Evolutionary conservation across 371 early-diverging fungal species (phyloP).

Genomic region (Fennellomyces sp.): DNA sequence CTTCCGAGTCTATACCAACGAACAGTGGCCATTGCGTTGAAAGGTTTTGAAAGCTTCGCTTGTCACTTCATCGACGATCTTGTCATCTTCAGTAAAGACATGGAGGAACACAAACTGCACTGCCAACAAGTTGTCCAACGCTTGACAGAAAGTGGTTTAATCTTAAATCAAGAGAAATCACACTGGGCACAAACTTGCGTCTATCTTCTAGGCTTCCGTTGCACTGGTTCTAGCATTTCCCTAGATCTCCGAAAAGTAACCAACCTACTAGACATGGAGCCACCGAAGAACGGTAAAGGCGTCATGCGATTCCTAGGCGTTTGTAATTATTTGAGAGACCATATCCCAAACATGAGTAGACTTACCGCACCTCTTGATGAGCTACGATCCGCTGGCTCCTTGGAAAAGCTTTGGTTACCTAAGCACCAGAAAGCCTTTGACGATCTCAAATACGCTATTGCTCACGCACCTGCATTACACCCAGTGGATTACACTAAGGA

Average conservation of each 20-base stretch:
- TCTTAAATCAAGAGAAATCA: constrained; percentile 27
- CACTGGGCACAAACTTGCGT: constrained; percentile 18
- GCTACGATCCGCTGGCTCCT: constrained; percentile 17
- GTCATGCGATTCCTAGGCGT: constrained; percentile 23
- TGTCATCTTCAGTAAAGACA: background rate
- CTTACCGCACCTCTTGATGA: constrained; percentile 27
- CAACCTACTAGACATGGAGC: constrained; percentile 14
- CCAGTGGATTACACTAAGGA: constrained; percentile 23
- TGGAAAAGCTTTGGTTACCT: background rate
- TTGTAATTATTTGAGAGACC: constrained; percentile 33
- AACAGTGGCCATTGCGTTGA: background rate
- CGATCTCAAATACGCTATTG: constrained; percentile 2
- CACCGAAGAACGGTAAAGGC: constrained; percentile 17
- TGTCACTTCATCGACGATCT: constrained; percentile 24
- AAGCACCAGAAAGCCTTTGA: constrained; percentile 13
- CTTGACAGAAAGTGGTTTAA: constrained; percentile 17
- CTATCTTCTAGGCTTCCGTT: constrained; percentile 20
- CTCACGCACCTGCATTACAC: constrained; percentile 1
- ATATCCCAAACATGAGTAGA: constrained; percentile 16
- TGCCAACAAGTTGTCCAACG: constrained; percentile 6
- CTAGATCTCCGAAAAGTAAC: constrained; percentile 21
- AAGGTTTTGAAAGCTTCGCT: too few species aligned
- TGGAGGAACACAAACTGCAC: constrained; percentile 13
- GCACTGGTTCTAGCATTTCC: constrained; percentile 10
- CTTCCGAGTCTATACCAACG: constrained; percentile 15